phyloP scores from a whole-genome alignment of 2,329 filamentous ascomycete species.

The Ramichloridium luteum region DNA sequence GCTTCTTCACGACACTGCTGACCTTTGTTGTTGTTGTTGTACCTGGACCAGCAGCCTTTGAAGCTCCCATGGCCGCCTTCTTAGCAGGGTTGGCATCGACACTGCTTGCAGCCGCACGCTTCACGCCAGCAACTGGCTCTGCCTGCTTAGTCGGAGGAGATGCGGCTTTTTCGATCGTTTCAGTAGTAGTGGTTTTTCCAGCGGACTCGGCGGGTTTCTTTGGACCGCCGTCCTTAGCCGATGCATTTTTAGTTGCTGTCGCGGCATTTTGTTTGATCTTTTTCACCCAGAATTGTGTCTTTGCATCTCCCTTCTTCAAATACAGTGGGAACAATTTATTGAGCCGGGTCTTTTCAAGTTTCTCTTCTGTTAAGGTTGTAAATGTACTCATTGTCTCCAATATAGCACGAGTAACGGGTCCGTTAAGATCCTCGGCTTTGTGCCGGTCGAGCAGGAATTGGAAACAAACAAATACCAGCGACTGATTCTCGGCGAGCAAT shows the following conservation, averaged over 20 bases:
- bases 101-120: slow-evolving; percentile 19
- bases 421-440: slow-evolving; percentile 34
- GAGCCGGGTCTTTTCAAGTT: slow-evolving; percentile 52
- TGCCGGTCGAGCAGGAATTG: slow-evolving; percentile 38
- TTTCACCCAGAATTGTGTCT: slow-evolving; percentile 49
- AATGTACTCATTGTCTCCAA: slow-evolving; percentile 48
- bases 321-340: slow-evolving; percentile 52
- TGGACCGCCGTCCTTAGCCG: slow-evolving; percentile 24
- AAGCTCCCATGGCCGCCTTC: slow-evolving; percentile 19
- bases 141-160: slow-evolving; percentile 6
- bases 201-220: slow-evolving; percentile 16
- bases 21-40: slow-evolving; percentile 10
- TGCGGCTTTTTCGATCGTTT: too few species aligned
- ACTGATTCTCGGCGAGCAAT: slow-evolving; percentile 22
- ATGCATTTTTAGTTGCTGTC: slow-evolving; percentile 14
- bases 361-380: slow-evolving; percentile 48
- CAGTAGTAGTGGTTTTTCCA: background rate
- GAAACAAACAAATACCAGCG: slow-evolving; percentile 35
- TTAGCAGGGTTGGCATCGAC: slow-evolving; percentile 23
- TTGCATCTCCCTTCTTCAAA: slow-evolving; percentile 51
- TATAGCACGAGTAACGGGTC: slow-evolving; percentile 30
- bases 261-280: slow-evolving; percentile 38
- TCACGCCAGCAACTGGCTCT: slow-evolving; percentile 23
- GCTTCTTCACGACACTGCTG: slow-evolving; percentile 17
- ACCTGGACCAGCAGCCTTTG: slow-evolving; percentile 11